These are phyloP conservation scores for sunflower (Helianthus annuus) DNA, from an alignment of 129 eudicot species.

Conservation along the genomic window DNA sequence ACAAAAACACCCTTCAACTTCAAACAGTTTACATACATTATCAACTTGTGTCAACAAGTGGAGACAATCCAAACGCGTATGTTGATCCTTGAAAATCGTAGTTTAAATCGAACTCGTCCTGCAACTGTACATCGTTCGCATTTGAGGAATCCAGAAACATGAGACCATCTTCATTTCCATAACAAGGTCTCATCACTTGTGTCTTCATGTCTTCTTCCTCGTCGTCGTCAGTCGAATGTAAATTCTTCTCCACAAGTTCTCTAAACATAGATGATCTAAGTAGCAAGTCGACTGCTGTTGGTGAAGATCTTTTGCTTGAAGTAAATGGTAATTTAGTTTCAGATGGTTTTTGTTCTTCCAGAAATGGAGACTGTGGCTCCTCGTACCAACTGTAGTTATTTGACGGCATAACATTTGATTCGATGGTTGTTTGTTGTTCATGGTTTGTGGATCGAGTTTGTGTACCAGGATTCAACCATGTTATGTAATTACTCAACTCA, in stretches of 20 bases:
- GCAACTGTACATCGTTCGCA: background rate
- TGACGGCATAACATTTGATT: constrained; percentile 25
- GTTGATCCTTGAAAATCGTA: constrained; percentile 15
- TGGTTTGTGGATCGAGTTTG: constrained; percentile 34
- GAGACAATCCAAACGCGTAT: background rate
- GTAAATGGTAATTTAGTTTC: constrained; percentile 40
- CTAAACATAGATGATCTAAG: constrained; percentile 64
- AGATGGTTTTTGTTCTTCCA: constrained; percentile 24
- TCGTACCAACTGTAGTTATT: constrained; percentile 28
- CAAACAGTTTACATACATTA: background rate
- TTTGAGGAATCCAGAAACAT: constrained; percentile 12
- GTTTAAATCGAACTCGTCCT: background rate
- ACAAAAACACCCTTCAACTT: background rate
- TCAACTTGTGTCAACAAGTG: constrained; percentile 7
- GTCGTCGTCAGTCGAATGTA: constrained; percentile 39
- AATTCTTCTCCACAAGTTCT: constrained; percentile 72
- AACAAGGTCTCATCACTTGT: constrained; percentile 13
- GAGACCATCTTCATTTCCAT: background rate
- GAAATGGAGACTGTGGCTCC: constrained; percentile 28
- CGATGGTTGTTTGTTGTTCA: constrained; percentile 35
- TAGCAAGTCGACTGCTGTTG: constrained; percentile 67
- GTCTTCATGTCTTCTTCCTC: constrained; percentile 36
- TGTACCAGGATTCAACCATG: constrained; percentile 70
- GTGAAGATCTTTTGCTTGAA: constrained; percentile 54
- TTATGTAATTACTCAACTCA: constrained; percentile 71